Percentiles rank a stretch among this genome's conserved stretches.
Conservation (phyloP, 495 filamentous ascomycete genomes). For the Penicillium verhagenii region DNA sequence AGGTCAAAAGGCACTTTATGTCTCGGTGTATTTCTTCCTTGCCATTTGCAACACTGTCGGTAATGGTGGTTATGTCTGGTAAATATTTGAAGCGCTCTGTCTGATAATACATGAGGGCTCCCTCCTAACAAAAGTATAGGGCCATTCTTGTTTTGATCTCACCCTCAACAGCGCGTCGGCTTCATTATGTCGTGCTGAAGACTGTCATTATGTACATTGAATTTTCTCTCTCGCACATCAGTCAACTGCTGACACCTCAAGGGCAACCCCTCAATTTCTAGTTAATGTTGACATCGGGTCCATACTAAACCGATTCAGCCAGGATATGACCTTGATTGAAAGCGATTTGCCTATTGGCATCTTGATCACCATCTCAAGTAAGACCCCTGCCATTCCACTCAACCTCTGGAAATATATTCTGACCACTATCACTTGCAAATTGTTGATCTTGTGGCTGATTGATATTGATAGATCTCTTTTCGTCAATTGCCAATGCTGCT, state of each 20-base stretch:
- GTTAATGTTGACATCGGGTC: not conserved
- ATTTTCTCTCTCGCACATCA: not conserved
- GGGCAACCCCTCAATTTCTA: not conserved
- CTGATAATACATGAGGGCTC: not conserved
- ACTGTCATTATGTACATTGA: not conserved
- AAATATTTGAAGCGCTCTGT: not conserved
- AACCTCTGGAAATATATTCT: too few species aligned
- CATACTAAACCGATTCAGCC: slow-evolving; percentile 1
- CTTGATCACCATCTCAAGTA: not conserved
- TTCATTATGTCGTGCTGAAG: not conserved
- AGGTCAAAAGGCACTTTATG: slow-evolving; percentile 1
- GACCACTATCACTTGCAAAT: not conserved
- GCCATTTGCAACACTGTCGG: not conserved
- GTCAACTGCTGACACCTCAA: not conserved
- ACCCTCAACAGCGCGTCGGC: not conserved
- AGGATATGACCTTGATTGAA: slow-evolving; percentile 4
- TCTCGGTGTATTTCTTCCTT: not conserved
- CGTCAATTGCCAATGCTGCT: slow-evolving; percentile 1
- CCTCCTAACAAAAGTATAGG: not conserved
- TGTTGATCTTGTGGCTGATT: not conserved
- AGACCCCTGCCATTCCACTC: too few species aligned
- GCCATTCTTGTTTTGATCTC: not conserved
- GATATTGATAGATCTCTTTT: not conserved
- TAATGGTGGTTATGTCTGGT: not conserved
- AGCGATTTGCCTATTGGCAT: not conserved